Evolutionary conservation across 768 basidiomycete genomes (phyloP).

Genomic region (Boletellus sp.): DNA sequence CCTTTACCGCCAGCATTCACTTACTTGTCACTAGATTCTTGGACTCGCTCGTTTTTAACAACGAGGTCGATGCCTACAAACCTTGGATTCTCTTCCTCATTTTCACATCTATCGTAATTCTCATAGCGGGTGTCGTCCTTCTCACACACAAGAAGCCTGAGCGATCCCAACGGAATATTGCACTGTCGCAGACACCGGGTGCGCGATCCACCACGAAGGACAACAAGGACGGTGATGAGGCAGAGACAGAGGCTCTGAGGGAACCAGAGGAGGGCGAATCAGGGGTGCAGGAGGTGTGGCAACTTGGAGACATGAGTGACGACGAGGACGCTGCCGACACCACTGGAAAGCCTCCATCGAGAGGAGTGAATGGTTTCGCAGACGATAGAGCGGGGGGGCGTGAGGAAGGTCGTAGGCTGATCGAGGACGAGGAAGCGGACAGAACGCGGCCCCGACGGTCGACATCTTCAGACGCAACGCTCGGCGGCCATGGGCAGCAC

Average conservation of each 20-base stretch:
- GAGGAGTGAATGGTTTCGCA: constrained; percentile 15
- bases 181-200: constrained; percentile 22
- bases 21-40: constrained; percentile 43
- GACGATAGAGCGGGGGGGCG: constrained; percentile 20
- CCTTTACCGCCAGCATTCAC: background rate
- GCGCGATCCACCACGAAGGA: constrained; percentile 24
- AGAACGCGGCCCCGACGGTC: constrained; percentile 34
- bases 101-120: constrained; percentile 78
- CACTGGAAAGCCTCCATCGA: constrained; percentile 25
- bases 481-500: constrained; percentile 16
- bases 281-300: constrained; percentile 48
- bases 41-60: constrained; percentile 73
- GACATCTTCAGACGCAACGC: constrained; percentile 37
- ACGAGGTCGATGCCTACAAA: constrained; percentile 81
- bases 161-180: constrained; percentile 29
- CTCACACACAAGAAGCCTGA: constrained; percentile 91
- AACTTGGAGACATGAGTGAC: constrained; percentile 69
- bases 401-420: constrained; percentile 44
- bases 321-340: constrained; percentile 53
- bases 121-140: constrained; percentile 90
- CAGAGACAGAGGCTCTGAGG: constrained; percentile 38
- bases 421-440: constrained; percentile 33
- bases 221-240: constrained; percentile 15
- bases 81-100: constrained; percentile 88
- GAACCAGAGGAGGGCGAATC: constrained; percentile 39